Conservation (phyloP, 257 asterid genomes). For the Solanum rostratum region DNA sequence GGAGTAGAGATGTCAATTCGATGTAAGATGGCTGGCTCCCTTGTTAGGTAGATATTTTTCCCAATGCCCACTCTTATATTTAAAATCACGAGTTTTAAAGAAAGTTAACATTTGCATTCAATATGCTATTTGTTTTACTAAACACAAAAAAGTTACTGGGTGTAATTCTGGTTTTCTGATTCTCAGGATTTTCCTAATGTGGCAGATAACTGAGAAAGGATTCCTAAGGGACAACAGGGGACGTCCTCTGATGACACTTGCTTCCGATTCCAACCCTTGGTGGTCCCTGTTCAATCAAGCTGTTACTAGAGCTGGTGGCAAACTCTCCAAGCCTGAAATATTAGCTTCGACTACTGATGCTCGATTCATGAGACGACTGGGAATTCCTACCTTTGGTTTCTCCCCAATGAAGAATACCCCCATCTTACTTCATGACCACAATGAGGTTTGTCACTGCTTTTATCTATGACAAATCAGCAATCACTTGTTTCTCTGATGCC, state of each 20-base stretch:
- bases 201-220: slow-evolving; percentile 67
- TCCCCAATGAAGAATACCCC: slow-evolving; percentile 96
- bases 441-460: slow-evolving; percentile 47
- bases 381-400: slow-evolving; percentile 83
- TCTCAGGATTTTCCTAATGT: background rate
- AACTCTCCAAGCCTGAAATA: slow-evolving; percentile 80
- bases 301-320: slow-evolving; percentile 67
- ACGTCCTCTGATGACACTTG: slow-evolving; percentile 58
- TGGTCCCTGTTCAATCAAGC: slow-evolving; percentile 74
- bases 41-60: background rate
- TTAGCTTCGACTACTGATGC: slow-evolving; percentile 87
- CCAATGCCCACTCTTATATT: background rate
- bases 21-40: background rate
- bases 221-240: slow-evolving; percentile 52
- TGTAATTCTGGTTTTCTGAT: background rate
- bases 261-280: slow-evolving; percentile 82
- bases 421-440: slow-evolving; percentile 83
- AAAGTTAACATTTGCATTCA: background rate
- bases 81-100: background rate
- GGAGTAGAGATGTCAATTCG: background rate
- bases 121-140: background rate
- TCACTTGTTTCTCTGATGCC: background rate
- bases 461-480: background rate
- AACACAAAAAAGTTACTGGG: background rate
- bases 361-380: slow-evolving; percentile 58